These are phyloP conservation scores for Selaginella moellendorffii DNA, from an alignment of 75 land plant genomes.

Conservation along the genomic window DNA sequence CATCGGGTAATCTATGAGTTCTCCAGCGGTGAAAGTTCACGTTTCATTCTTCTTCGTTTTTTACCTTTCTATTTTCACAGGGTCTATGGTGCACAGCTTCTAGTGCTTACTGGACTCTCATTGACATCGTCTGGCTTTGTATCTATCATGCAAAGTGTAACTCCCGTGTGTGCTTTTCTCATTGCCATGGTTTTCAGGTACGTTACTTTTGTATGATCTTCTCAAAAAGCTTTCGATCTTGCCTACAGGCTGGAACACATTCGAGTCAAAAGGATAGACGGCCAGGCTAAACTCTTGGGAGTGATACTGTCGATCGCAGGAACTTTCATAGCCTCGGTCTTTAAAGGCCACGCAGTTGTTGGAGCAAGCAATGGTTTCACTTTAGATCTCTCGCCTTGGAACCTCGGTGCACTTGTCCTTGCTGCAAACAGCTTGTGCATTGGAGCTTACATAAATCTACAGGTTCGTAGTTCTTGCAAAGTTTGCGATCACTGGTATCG, in stretches of 20 bases:
- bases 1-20: background rate
- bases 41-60: too few species aligned
- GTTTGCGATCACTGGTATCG: background rate
- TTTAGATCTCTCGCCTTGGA: constrained; percentile 3
- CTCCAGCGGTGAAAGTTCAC: background rate
- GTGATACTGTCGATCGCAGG: background rate
- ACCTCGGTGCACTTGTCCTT: constrained; percentile 6
- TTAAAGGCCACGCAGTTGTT: background rate
- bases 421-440: constrained; percentile 8
- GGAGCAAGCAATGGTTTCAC: too few species aligned
- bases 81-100: background rate
- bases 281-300: constrained; percentile 1
- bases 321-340: background rate
- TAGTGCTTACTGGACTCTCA: background rate
- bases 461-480: background rate
- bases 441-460: constrained; percentile 1
- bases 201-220: background rate
- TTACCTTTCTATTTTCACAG: background rate
- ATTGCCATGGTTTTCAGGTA: constrained; percentile 5
- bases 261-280: background rate
- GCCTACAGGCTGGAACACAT: constrained; percentile 3
- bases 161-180: constrained; percentile 5
- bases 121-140: background rate
- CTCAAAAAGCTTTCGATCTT: background rate
- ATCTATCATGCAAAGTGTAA: constrained; percentile 1